A percentile compares a stretch with the other conserved stretches of the same genome.
These are phyloP conservation scores for Penicillium longicatenatum DNA, from an alignment of 495 filamentous ascomycete genomes.

Conservation along the genomic window DNA sequence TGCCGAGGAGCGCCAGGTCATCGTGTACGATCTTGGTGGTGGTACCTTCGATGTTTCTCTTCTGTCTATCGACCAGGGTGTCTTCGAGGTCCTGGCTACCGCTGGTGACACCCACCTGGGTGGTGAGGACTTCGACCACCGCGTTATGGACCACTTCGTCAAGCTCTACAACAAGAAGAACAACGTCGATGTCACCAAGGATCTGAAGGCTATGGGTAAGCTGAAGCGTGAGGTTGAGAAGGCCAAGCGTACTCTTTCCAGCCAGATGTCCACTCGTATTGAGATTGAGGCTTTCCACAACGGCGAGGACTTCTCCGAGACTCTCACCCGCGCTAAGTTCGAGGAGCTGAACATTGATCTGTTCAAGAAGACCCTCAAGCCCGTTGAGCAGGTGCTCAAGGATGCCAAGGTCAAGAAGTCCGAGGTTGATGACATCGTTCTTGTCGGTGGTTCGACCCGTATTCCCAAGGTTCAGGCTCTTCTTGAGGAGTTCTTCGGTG, in stretches of 20 bases:
- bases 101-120: constrained; percentile 99
- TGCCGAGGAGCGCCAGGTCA: constrained; percentile 88
- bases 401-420: constrained; percentile 89
- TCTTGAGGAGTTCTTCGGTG: constrained; percentile 98
- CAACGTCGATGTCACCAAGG: constrained; percentile 86
- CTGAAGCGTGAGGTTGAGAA: constrained; percentile 99
- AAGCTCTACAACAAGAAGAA: constrained; percentile 99
- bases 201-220: constrained; percentile 98
- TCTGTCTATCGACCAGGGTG: constrained; percentile 92
- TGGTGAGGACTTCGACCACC: constrained; percentile 99
- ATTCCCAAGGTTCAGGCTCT: constrained; percentile 97
- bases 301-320: constrained; percentile 98
- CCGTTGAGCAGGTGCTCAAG: constrained; percentile 95
- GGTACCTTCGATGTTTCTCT: constrained; percentile 99
- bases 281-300: constrained; percentile 98
- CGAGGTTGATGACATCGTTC: constrained; percentile 84
- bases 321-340: constrained; percentile 97
- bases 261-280: constrained; percentile 96
- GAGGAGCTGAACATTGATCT: constrained; percentile 98
- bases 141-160: constrained; percentile 94
- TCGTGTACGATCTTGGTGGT: constrained; percentile 98
- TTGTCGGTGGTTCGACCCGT: constrained; percentile 97
- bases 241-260: constrained; percentile 98
- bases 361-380: constrained; percentile 98
- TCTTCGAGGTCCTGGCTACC: constrained; percentile 97